phyloP scores from a whole-genome alignment of 2,329 filamentous ascomycete species.

The Leptographium lundbergii region DNA sequence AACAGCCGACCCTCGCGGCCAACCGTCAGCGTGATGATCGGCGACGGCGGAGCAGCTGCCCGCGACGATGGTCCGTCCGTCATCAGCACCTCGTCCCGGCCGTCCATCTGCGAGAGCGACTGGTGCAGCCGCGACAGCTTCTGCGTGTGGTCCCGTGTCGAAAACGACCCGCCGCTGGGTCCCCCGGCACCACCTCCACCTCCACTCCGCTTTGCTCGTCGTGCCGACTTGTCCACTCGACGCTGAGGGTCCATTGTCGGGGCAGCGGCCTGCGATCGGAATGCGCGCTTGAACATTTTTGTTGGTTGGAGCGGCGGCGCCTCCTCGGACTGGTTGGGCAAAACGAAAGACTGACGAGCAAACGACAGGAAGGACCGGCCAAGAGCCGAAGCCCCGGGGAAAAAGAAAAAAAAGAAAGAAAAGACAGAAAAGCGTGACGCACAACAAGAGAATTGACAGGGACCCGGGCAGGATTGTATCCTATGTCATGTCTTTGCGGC shows the following conservation, averaged over 20 bases:
- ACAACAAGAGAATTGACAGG: conserved; percentile 29
- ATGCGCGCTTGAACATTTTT: conserved; percentile 84
- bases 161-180: conserved; percentile 14
- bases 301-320: background rate
- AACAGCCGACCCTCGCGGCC: conserved; percentile 79
- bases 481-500: conserved; percentile 44
- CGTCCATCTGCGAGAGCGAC: conserved; percentile 46
- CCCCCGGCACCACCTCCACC: background rate
- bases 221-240: conserved; percentile 78
- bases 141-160: conserved; percentile 58
- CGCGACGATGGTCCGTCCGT: conserved; percentile 17
- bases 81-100: conserved; percentile 20
- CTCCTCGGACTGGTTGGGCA: background rate
- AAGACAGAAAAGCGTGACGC: conserved; percentile 22
- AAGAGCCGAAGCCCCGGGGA: conserved; percentile 5
- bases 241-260: conserved; percentile 24
- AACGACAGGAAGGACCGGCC: conserved; percentile 11
- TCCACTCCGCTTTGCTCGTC: conserved; percentile 56
- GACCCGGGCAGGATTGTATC: conserved; percentile 44
- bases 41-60: conserved; percentile 34
- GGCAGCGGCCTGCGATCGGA: conserved; percentile 49
- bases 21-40: conserved; percentile 79
- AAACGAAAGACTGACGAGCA: conserved; percentile 9
- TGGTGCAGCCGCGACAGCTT: conserved; percentile 79
- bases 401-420: conserved; percentile 22